Base-by-base conservation (phyloP, 106 monocot genomes). In the Narthecium ossifragum region DNA sequence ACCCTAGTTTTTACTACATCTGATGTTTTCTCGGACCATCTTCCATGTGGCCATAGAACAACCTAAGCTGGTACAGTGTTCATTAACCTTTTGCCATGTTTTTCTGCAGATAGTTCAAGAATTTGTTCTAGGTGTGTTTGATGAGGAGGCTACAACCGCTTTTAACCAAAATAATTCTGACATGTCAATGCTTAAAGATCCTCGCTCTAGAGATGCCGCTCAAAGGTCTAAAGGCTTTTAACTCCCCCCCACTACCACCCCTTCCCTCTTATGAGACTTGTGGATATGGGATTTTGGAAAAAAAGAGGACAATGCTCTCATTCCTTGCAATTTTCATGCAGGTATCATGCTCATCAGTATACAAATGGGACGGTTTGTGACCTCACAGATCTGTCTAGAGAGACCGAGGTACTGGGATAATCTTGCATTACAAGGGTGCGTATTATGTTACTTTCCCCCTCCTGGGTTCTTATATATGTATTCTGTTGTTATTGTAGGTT, bases 301-400 rank as follows among this genome's bases (percentile, higher is more conserved):
- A 26, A 38, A 27, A 6, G 12, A 53, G 5, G 17, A 6, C 9
- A 38, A 9, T 28, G 6, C 14, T 23, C 8, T 2, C 10, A 27
- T 17, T 36, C 31, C 37, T 10, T 23, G 33, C 17, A 18, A 27
- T 53, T 63, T 47, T 31, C 5, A 15, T 17, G 12, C 74, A 93
- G 88, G 60, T 88, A 94, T 53, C 85, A 89, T 65, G 69, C 85
- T 63, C 85, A 94, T 71, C 53, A 70, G 51, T 89, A 75, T 60
- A 80, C 74, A 48, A 94, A 94, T 39, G 89, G 89, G 57, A 94
- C 93, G n/a, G 36, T 60, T 31, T 94, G 89, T 62, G 93, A 89
- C 57, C 82, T 94, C 14, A 94, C 89, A 49, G 68, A 78, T 70
- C 61, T 75, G 41, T 77, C 85, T 47, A 73, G 93, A 55, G 85